A percentile compares a stretch with the other conserved stretches of the same genome.
Evolutionary conservation across 2,329 filamentous ascomycete species (phyloP).

Genomic region (Curvularia eragrostidis): DNA sequence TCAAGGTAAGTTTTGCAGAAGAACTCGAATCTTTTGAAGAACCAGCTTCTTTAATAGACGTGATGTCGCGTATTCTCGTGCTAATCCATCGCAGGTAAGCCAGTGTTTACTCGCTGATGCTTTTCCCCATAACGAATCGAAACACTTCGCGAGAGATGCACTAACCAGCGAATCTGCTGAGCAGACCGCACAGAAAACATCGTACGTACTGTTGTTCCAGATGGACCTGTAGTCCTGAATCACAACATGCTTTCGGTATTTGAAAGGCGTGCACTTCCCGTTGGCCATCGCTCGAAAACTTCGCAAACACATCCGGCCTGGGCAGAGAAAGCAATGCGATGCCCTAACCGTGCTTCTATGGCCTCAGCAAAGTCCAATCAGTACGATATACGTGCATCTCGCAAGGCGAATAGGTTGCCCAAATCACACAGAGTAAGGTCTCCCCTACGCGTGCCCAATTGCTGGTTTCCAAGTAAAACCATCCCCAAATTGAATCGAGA

Average conservation of each 20-base stretch:
- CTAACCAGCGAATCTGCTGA: background rate
- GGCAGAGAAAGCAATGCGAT: no score
- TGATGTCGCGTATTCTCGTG: background rate
- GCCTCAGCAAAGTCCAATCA: no score
- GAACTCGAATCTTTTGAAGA: background rate
- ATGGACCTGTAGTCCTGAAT: background rate
- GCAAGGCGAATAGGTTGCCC: background rate
- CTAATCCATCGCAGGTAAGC: background rate
- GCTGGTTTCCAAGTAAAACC: background rate
- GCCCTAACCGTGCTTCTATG: no score
- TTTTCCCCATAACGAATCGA: slow-evolving; percentile 2
- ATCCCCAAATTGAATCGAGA: background rate
- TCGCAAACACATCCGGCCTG: no score
- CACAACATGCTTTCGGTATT: background rate
- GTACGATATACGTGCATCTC: no score
- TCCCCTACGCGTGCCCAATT: background rate
- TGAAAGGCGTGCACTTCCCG: no score
- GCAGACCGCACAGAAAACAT: background rate
- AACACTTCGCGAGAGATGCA: background rate
- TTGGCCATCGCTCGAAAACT: no score
- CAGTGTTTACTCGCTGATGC: background rate
- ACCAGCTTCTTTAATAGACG: background rate
- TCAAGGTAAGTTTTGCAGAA: background rate
- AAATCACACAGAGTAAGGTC: background rate
- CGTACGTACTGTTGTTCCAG: background rate